A percentile compares a stretch with the other conserved stretches of the same genome.
Conservation (phyloP, 2,329 filamentous ascomycete species). For the Alternaria sp. region DNA sequence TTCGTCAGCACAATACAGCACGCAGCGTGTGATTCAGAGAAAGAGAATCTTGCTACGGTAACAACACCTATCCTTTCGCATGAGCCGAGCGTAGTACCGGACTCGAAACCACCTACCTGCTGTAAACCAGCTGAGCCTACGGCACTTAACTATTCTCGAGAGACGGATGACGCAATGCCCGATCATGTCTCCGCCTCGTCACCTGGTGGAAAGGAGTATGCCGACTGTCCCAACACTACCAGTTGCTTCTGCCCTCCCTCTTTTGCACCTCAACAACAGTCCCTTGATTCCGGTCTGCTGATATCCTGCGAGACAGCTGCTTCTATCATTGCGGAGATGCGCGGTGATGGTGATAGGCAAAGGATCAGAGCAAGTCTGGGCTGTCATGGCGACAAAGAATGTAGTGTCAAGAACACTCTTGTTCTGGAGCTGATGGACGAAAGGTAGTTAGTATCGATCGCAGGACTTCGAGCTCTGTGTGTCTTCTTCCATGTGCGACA, state of each 20-base stretch:
- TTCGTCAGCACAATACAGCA: background rate
- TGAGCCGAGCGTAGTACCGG: background rate
- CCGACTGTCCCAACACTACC: constrained; percentile 25
- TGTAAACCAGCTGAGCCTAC: background rate
- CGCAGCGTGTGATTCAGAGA: background rate
- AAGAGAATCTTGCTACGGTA: background rate
- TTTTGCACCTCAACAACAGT: background rate
- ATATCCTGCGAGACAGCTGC: constrained; percentile 42
- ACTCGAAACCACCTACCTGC: background rate
- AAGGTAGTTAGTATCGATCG: background rate
- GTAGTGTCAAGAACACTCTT: constrained; percentile 35
- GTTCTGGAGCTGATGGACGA: constrained; percentile 40
- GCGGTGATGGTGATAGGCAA: constrained; percentile 32
- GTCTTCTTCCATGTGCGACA: too few relatives aligned
- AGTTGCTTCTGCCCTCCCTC: constrained; percentile 36
- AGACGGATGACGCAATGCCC: background rate
- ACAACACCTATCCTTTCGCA: background rate
- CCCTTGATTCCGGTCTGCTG: constrained; percentile 18
- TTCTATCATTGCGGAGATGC: constrained; percentile 40
- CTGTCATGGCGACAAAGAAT: constrained; percentile 25
- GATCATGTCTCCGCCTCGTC: constrained; percentile 4
- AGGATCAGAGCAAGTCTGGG: constrained; percentile 32
- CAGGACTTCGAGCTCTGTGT: too few relatives aligned
- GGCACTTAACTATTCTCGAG: background rate
- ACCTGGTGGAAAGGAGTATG: constrained; percentile 7